Evolutionary conservation across 495 filamentous ascomycete species (phyloP), one percentile per base, ranked within the genome.

Genomic region (Parathielavia hyrcaniae): DNA sequence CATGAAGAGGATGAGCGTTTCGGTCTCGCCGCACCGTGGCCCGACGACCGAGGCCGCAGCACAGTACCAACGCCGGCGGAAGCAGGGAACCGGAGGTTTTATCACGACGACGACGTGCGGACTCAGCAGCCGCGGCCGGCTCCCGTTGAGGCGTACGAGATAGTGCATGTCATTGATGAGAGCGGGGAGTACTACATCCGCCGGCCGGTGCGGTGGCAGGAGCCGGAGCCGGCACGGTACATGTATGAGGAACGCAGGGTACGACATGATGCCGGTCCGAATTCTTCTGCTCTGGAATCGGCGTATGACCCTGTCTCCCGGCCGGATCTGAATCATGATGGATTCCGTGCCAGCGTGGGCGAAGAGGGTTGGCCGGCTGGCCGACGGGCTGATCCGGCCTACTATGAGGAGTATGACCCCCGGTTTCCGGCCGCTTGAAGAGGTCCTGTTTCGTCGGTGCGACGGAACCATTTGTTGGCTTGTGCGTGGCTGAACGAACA

Each of bases 161-260:
- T 76, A 32, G 70, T 79, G 36, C 67, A 75, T 34, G 74, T 75
- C 8, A 67, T 70, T 12, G 75, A 79, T 58, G 67, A 70, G 5
- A 50, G 64, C n/a, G 75, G 72, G 32, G 70, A 75, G 40, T 80
- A 78, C 54, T 71, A 71, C 48, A 73, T 78, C 55, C 69, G 70
- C 11, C 66, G 74, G 53, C 75, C 75, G 12, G 60, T 75, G n/a
- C 71, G 67, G 38, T 61, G 64, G 26, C 26, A 30, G 26, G 66
- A 64, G 36, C 65, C 61, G 5, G 64, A 69, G 16, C 45, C 61
- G 9, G 26, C 26, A 30, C 45, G 48, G 4, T 66, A 66, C 26
- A 11, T 51, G 2, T 61, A 63, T 10, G 61, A 61, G 12, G 62
- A 59, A 13, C 51, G 52, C 34, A 51, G 48, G 35, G n/a, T 13